phyloP scores from a whole-genome alignment of 257 asterid genomes.

The Petrea volubilis region DNA sequence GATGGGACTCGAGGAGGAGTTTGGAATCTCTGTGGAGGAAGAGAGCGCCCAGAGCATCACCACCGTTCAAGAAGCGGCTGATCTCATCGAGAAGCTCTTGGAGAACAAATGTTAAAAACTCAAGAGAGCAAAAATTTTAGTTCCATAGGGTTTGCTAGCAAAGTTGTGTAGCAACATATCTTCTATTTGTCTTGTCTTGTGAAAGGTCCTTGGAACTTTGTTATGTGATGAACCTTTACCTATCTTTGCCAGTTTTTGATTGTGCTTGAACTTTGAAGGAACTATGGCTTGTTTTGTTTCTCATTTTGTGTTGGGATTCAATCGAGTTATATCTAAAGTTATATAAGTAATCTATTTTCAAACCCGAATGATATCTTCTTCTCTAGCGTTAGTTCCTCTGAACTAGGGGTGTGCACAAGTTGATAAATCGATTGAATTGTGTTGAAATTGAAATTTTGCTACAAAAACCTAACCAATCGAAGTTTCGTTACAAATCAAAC shows the following conservation, averaged over 20 bases:
- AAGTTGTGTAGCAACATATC: slow-evolving; percentile 27
- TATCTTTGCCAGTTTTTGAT: slow-evolving; percentile 21
- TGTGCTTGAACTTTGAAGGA: slow-evolving; percentile 24
- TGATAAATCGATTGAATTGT: neutral
- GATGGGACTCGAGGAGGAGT: slow-evolving; percentile 97
- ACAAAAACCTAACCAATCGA: no score
- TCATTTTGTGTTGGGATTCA: slow-evolving; percentile 20
- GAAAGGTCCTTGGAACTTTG: slow-evolving; percentile 1
- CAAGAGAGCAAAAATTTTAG: slow-evolving; percentile 15
- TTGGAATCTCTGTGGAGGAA: slow-evolving; percentile 86
- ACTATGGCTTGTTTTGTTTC: slow-evolving; percentile 15
- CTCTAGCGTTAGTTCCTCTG: neutral
- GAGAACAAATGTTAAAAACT: slow-evolving; percentile 40
- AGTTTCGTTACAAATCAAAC: no score
- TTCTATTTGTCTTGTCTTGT: neutral
- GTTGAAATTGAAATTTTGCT: no score
- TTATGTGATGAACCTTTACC: slow-evolving; percentile 12
- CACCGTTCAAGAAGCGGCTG: slow-evolving; percentile 93
- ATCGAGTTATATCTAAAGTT: slow-evolving; percentile 16
- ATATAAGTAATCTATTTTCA: neutral
- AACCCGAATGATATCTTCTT: no score
- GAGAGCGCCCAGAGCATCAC: slow-evolving; percentile 87
- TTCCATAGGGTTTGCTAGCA: slow-evolving; percentile 23
- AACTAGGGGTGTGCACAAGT: neutral
- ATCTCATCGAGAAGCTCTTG: slow-evolving; percentile 73